Base-by-base conservation (phyloP, 192 early-diverging fungal genomes). In the Backusella parvicylindrica region DNA sequence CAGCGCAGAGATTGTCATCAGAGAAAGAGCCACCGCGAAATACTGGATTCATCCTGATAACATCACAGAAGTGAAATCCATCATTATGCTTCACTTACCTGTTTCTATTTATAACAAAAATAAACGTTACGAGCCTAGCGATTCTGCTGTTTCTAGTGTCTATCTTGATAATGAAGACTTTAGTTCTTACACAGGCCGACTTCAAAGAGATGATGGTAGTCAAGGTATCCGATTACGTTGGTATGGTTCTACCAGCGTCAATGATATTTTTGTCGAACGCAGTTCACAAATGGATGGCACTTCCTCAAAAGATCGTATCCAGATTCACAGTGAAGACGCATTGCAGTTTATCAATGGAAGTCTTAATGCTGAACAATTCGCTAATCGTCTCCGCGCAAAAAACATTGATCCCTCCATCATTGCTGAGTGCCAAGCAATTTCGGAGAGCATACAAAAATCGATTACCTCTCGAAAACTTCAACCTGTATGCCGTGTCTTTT, bases 1-100 rank as follows among this genome's bases (percentile, higher is more conserved):
- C 16, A 75, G 71, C 70, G 18, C 76, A 9, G 75, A 38, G 70
- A 66, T 33, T 72, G 75, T 56, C 74, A 77, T 73, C 71, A 81
- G 96, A 85, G 92, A 96, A 28, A 86, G 96, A 41, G 89, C 90
- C 67, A 95, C 96, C 6, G 90, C 87, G 74, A 82, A 77, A 40
- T 82, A 78, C 35, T 82, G 80, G 80, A 72, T 82, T 23, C 80
- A 82, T 30, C 80, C 80, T 26, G 80, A 82, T 41, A 82, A 82
- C 33, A 70, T 82, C 15, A 82, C 77, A 9, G 80, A 82, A 72
- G 76, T 82, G 36, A 82, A 82, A 35, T 75, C 77, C 15, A 77
- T 78, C 35, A 82, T 82, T 47, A 77, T 82, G 80, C 73, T 78
- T 6, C 77, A 78, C 33, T 70, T 82, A 18, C 80, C 80, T 69